Evolutionary conservation across 2,329 filamentous ascomycete species (phyloP), one percentile per base, ranked within the genome.

Genomic region (Aspergillus spinulosporus): DNA sequence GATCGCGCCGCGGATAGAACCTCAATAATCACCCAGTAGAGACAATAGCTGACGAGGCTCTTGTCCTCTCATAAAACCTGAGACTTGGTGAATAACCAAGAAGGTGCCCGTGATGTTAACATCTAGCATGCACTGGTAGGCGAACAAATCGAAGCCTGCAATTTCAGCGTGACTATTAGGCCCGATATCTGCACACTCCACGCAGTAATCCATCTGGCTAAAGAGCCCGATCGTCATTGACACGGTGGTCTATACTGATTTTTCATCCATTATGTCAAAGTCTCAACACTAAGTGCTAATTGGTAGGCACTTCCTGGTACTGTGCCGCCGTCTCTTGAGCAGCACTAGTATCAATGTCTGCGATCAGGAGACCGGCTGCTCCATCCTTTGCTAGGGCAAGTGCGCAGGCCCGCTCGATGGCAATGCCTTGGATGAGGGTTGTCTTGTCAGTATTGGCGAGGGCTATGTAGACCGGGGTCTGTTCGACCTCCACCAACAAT

Each of bases 1-100:
- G 46, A 79, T 73, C 34, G 34, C 6, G 34, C 34, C 9, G 34
- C 34, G 34, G 7, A 12, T 37, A 12, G 34, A 37, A 4, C 34
- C 34, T 12, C 34, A 12, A 12, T 37, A 8, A 11, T 37, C 34
- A 12, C 34, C 34, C 9, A 37, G 34, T 11, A 37, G 7, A 4
- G 34, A 37, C 9, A 11, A 8, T 12, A 37, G 34, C 34, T 21
- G 34, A 8, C 34, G 6, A 8, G 34, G 34, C 34, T 12, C 9
- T 12, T 37, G 34, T 12, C 4, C n/a, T 12, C n/a, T 12, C 34
- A 37, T 37, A 11, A 34, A 21, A 21, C 21, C 21, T 21, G 42
- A 74, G 71, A 21, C 21, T 21, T 21, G 21, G 21, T 11, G 31
- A 12, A 37, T 12, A 12, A 37, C 34, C 11, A 4, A 12, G n/a